Evolutionary conservation across 202 grass and related monocot species (phyloP).

Genomic region (Panicum virgatum): DNA sequence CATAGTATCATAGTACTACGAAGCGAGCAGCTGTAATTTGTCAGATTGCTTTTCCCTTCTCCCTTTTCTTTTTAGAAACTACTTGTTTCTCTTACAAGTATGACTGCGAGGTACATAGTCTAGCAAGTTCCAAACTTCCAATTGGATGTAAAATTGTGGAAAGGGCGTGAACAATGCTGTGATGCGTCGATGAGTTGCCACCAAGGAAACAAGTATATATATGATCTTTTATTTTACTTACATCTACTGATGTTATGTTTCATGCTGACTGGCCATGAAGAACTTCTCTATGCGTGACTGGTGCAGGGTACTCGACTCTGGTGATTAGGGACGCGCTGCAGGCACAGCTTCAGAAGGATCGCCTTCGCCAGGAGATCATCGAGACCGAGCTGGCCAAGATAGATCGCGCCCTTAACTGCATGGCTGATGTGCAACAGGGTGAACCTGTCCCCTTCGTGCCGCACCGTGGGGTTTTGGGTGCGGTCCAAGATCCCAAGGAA

Average conservation of each 20-base stretch:
- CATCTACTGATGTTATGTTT: neutral
- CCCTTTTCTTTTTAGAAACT: too few species aligned
- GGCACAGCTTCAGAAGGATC: constrained; percentile 27
- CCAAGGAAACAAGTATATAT: too few species aligned
- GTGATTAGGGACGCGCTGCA: constrained; percentile 31
- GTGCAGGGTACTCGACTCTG: constrained; percentile 4
- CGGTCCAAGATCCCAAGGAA: neutral
- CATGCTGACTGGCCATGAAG: neutral
- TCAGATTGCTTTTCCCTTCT: too few species aligned
- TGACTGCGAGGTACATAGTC: too few species aligned
- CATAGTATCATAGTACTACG: too few species aligned
- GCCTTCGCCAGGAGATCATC: constrained; percentile 35
- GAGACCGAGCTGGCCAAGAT: constrained; percentile 29
- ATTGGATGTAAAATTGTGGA: too few species aligned
- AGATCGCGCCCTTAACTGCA: neutral
- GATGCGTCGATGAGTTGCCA: too few species aligned
- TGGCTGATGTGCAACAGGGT: neutral
- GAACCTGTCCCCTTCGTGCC: neutral
- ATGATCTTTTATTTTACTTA: too few species aligned
- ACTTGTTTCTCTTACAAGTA: too few species aligned
- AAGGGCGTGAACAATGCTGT: too few species aligned
- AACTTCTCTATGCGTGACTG: neutral
- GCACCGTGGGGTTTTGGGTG: neutral
- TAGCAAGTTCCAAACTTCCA: too few species aligned
- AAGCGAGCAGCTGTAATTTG: too few species aligned